Evolutionary conservation across 2,329 filamentous ascomycete species (phyloP).

Genomic region (Aspergillus arachidicola): DNA sequence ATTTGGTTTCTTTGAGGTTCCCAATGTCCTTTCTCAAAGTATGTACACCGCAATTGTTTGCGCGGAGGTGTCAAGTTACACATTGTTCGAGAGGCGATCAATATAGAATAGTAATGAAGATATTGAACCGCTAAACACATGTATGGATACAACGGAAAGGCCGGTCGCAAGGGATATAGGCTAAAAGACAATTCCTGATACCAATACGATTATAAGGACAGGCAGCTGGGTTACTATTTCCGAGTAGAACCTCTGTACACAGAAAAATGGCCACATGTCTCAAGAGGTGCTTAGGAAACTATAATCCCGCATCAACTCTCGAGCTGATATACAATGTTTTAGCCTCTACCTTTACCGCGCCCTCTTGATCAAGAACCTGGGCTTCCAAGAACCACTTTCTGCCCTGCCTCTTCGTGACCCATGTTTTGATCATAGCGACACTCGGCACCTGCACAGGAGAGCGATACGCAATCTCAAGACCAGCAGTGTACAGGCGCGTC

Average conservation of each 20-base stretch:
- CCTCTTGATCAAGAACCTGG: slow-evolving; percentile 20
- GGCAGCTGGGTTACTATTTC: neutral
- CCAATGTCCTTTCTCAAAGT: too few species aligned
- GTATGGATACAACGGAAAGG: neutral
- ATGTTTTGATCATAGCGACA: slow-evolving; percentile 15
- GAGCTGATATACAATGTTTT: slow-evolving; percentile 14
- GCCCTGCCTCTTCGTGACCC: slow-evolving; percentile 16
- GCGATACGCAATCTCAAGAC: slow-evolving; percentile 13
- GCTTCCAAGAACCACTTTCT: slow-evolving; percentile 26
- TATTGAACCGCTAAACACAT: too few species aligned
- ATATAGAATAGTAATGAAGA: too few species aligned
- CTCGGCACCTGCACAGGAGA: slow-evolving; percentile 14
- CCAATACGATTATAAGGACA: neutral
- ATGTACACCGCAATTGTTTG: too few species aligned
- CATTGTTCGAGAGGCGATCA: too few species aligned
- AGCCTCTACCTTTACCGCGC: slow-evolving; percentile 11
- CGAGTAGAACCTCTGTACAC: neutral
- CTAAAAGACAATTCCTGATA: neutral
- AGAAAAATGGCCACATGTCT: neutral
- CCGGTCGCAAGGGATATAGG: neutral
- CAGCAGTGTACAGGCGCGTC: slow-evolving; percentile 12
- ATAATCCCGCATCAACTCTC: slow-evolving; percentile 1
- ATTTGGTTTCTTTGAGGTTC: too few species aligned
- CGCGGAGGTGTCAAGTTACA: too few species aligned
- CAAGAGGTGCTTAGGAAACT: neutral